Conservation (phyloP, 176 grass and related monocot genomes). For the Microstegium vimineum region DNA sequence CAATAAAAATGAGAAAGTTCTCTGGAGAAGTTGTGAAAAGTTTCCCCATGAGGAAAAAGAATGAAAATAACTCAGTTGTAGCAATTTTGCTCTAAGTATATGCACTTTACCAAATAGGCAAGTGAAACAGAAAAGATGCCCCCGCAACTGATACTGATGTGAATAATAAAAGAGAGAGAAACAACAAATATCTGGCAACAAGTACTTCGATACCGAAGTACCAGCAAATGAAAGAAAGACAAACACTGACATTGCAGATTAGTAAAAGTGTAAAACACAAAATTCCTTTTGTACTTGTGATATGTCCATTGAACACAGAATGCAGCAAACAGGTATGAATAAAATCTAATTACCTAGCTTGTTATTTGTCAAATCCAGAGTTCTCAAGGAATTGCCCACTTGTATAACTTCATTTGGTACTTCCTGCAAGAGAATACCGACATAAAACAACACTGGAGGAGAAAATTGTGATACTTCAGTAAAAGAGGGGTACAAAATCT, state of each 20-base stretch:
- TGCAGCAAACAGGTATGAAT: neutral
- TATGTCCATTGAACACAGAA: neutral
- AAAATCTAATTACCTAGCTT: conserved; percentile 65
- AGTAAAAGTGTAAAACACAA: neutral
- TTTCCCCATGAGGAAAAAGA: neutral
- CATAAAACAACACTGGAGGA: conserved; percentile 9
- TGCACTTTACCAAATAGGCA: neutral
- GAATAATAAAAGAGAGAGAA: neutral
- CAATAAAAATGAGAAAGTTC: neutral
- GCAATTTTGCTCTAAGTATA: neutral
- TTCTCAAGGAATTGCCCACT: conserved; percentile 80
- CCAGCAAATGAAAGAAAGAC: conserved; percentile 3
- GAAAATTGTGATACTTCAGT: conserved; percentile 7
- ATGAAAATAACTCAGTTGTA: neutral
- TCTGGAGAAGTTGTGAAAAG: conserved; percentile 4
- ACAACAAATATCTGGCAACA: neutral
- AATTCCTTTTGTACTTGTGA: neutral
- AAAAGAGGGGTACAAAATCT: neutral
- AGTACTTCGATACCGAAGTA: neutral
- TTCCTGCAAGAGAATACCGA: conserved; percentile 38
- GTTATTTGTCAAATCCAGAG: conserved; percentile 97
- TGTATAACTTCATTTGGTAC: conserved; percentile 83
- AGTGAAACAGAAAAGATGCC: neutral
- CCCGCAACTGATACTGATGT: neutral
- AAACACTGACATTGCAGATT: neutral